These are phyloP conservation scores for Ensete ventricosum DNA, from an alignment of 176 grass and related monocot genomes.

Conservation along the genomic window DNA sequence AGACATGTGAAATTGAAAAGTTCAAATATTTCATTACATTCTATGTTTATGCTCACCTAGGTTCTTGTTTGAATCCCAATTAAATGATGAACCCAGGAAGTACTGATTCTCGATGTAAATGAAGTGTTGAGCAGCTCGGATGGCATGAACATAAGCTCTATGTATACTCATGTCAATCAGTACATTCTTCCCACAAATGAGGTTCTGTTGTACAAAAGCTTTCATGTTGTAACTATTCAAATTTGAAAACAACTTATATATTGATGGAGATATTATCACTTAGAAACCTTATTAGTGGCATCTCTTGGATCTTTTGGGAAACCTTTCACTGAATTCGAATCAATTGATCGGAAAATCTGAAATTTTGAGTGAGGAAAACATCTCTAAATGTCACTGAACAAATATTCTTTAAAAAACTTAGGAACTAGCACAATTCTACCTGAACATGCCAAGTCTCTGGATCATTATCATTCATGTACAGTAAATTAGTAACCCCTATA, in stretches of 20 bases:
- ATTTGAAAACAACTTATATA: slow-evolving; percentile 1
- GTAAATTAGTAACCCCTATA: slow-evolving; percentile 33
- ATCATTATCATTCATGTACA: slow-evolving; percentile 55
- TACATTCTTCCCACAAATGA: slow-evolving; percentile 87
- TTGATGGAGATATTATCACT: not conserved
- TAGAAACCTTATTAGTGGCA: slow-evolving; percentile 57
- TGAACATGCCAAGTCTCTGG: slow-evolving; percentile 94
- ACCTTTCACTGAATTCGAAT: slow-evolving; percentile 88
- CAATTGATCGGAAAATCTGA: slow-evolving; percentile 86
- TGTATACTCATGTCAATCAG: slow-evolving; percentile 98
- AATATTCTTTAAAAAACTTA: not conserved
- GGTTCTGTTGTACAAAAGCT: slow-evolving; percentile 52
- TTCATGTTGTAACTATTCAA: slow-evolving; percentile 9
- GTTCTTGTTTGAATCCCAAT: slow-evolving; percentile 87
- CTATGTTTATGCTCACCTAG: slow-evolving; percentile 37
- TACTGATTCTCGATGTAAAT: slow-evolving; percentile 99
- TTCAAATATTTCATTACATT: not conserved
- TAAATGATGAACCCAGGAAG: slow-evolving; percentile 93
- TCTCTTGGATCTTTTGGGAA: slow-evolving; percentile 83
- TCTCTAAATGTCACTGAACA: slow-evolving; percentile 2
- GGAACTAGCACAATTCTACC: slow-evolving; percentile 27
- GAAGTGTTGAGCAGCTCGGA: slow-evolving; percentile 72
- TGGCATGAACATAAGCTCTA: slow-evolving; percentile 88
- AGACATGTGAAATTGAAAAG: not conserved
- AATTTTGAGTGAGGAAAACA: slow-evolving; percentile 9